Evolutionary conservation across 805 yeast genomes (phyloP), one percentile per base, ranked within the genome.

Genomic region (Starmerella kuoi): DNA sequence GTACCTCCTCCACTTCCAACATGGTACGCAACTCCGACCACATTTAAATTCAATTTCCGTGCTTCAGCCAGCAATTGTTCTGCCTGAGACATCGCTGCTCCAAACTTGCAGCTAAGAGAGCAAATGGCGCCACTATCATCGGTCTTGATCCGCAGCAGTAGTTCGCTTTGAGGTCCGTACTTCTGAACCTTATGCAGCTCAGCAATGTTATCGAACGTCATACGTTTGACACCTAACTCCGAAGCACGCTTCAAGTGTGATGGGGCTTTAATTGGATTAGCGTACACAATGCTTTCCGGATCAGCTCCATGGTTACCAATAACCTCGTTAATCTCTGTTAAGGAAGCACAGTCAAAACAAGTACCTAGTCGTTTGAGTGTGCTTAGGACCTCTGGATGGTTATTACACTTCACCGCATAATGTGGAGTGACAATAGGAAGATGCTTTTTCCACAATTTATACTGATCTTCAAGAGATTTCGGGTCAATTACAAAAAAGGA

Each of bases 391-490:
- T 64, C 64, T 5, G 64, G 53, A 57, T 85, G 77, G 30, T 86
- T 80, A 66, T 88, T 88, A 65, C 97, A 88, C 63, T 88, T 88
- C 52, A 88, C 91, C 17, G 98, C 98, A 62, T 87, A 88, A 57
- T 72, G 79, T n/a, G 96, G 95, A 43, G 73, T 71, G 28, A 88
- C 78, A 34, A 77, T 66, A 18, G 95, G 94, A 55, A 88, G 67
- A 31, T 66, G 59, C 19, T 51, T 38, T 23, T 59, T 56, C 96
- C 97, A 88, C 31, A 73, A 64, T n/a, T 61, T 48, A 46, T 69
- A 69, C 41, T 85, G 69, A 44, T 77, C 69, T 46, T 66, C 66
- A 27, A 91, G 71, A 54, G 79, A 78, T 23, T 82, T 84, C 47
- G 85, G 62, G 62, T 88, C 95, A 52, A 91, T 82, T 34, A 88